Conservation (phyloP, 2,329 filamentous ascomycete species). For the Sordariomycetes sp. region DNA sequence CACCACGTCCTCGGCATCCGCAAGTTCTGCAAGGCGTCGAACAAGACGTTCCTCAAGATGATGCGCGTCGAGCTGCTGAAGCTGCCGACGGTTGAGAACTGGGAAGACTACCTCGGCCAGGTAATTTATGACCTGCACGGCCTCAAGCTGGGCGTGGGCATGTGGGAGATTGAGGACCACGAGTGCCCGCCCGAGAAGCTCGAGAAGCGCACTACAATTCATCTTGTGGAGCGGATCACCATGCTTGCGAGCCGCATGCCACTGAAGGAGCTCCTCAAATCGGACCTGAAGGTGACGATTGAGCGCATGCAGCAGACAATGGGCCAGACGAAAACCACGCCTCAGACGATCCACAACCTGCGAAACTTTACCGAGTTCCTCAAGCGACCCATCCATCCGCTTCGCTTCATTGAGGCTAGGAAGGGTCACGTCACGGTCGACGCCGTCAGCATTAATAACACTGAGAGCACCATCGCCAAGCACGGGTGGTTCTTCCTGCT, state of each 20-base stretch:
- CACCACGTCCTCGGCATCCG: conserved; percentile 78
- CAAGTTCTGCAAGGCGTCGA: conserved; percentile 71
- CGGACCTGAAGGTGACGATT: conserved; percentile 77
- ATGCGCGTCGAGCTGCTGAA: conserved; percentile 76
- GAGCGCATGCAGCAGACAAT: conserved; percentile 88
- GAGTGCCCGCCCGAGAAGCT: conserved; percentile 64
- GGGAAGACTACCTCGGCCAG: conserved; percentile 77
- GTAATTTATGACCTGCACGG: conserved; percentile 75
- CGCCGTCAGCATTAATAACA: conserved; percentile 52
- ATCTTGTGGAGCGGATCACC: conserved; percentile 74
- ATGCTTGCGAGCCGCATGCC: conserved; percentile 69
- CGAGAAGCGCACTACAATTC: conserved; percentile 67
- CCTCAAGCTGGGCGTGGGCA: conserved; percentile 57
- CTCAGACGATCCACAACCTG: conserved; percentile 76
- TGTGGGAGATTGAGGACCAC: conserved; percentile 62
- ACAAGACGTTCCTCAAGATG: conserved; percentile 80
- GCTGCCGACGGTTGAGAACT: conserved; percentile 63
- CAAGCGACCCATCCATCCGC: conserved; percentile 70
- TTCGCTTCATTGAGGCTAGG: conserved; percentile 68
- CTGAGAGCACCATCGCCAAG: conserved; percentile 59
- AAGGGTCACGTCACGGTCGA: conserved; percentile 65
- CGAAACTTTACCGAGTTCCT: conserved; percentile 71
- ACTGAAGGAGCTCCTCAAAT: conserved; percentile 84
- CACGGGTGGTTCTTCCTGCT: conserved; percentile 89
- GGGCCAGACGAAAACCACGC: conserved; percentile 62